Base-by-base conservation (phyloP, 768 basidiomycete genomes). In the Tephrocybe sp. region DNA sequence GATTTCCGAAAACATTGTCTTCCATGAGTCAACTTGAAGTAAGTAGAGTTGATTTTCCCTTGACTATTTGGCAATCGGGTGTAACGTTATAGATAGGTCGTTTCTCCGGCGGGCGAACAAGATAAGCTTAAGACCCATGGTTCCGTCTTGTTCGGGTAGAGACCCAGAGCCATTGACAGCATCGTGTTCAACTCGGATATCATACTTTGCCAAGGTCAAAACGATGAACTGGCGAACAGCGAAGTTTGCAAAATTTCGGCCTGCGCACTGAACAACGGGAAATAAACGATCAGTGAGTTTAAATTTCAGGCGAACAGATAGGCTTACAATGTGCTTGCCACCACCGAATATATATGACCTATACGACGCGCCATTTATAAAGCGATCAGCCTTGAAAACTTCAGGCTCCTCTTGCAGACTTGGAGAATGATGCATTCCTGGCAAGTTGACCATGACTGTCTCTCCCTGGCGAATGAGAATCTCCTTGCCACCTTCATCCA, bases 181-280 rank as follows among this genome's bases (percentile, higher is more conserved):
- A n/a, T 35, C 34, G n/a, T 5, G 5, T 11, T 37, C 18, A 37
- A 37, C 36, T 19, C 36, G 11, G 12, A 37, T 12, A 37, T 37
- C 36, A 21, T 37, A 37, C 36, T 18, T 37, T 5, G 36, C 18
- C 36, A 37, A 37, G 16, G 18, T 7, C 18, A 37, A 37, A 37
- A 37, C 7, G 18, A 37, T n/a, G 36, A 37, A 37, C 16, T 37
- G 36, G 15, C 42, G 42, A 30, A 44, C 30, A 18, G 30, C 13
- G n/a, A 44, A 44, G 6, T 31, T 44, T 8, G 42, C 42, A n/a
- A 22, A 44, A 21, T 44, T 27, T 26, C 42, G 42, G n/a, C 42
- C 42, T 16, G 42, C 42, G 21, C 42, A 44, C 42, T 44, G 28
- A 12, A n/a, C 9, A 27, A 26, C 24, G 19, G n/a, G 3, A 19